Base-by-base conservation (phyloP, 768 basidiomycete species). In the Leccinum uliginosum region DNA sequence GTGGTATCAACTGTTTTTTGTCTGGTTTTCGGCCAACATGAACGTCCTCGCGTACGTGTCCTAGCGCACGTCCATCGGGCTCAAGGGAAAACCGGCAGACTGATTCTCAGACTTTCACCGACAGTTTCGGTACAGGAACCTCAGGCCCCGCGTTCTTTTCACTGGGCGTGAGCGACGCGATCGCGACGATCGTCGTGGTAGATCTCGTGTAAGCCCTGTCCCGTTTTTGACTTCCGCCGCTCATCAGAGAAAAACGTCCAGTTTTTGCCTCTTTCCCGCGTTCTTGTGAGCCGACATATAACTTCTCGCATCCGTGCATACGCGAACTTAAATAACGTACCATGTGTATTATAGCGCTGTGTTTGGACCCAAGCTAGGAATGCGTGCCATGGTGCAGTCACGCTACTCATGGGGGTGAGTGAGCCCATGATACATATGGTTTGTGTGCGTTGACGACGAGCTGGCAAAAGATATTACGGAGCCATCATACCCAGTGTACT, bases 331-430 rank as follows among this genome's bases (percentile, higher is more conserved):
- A n/a, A n/a, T n/a, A n/a, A 43, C 40, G 19, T 43, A 11, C 40
- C 40, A 19, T 19, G 40, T 43, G 40, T 43, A 19, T 43, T 8
- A 27, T 56, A 80, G 79, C 54, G 76, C 80, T 3, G 76, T 78
- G 2, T 82, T 80, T 50, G 81, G 83, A 0, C 82, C 83, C 2
- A 79, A 80, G 55, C 66, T 80, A 2, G 83, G 83, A 3, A 77
- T 76, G 63, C 75, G 83, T n/a, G 78, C 81, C 14, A 84, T 84
- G 83, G 76, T 82, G 8, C 76, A 81, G 51, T 74, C 80, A 1
- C 73, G 83, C 21, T 84, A 78, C 61, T 79, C 77, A 0, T 80
- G 79, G 71, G 81, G 81, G 77, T 80, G 38, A 59, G 71, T 57
- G 24, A 21, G 56, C 68, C 19, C 7, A 2, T 21, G 12, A 24